Base-by-base conservation (phyloP, 2,329 filamentous ascomycete genomes). In the Pyricularia sp. region DNA sequence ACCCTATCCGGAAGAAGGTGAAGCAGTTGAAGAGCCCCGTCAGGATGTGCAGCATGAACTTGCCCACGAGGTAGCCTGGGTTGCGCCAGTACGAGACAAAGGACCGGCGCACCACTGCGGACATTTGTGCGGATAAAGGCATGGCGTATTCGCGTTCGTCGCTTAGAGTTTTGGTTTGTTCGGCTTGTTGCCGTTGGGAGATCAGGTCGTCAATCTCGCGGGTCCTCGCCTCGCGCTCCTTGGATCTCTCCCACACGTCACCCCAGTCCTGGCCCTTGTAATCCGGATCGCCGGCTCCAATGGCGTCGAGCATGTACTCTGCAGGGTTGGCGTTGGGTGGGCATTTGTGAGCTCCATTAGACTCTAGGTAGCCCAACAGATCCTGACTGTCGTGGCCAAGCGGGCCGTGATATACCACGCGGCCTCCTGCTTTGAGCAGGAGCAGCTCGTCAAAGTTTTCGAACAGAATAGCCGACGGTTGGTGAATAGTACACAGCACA, bases 71-170 rank as follows among this genome's bases (percentile, higher is more conserved):
- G 71, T 92, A 92, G 68, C 89, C 86, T 0, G 82, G 84, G 75
- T 91, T 92, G 69, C 90, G 84, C 79, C 82, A 92, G 5, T 92
- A 80, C 0, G 88, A 81, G 0, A 86, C 74, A 72, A 87, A 88
- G 78, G 83, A 86, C 31, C 92, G 90, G 3, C 84, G 77, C 10
- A 86, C 85, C 63, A 92, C 90, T 68, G 90, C 82, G 72, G 82
- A 85, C 61, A 88, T 78, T 76, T 94, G 92, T 36, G 84, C 78
- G 72, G 75, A 79, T 71, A 93, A 85, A 0, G 90, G 84, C 7
- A 87, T 88, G 0, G 92, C 92, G 71, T 93, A 94, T 77, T 93
- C 90, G 66, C 87, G 82, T 70, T 86, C 90, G 68, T 84, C 81
- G 28, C 82, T 79, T 20, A 25, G 55, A 20, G 20, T 25, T 2